Evolutionary conservation across 1,284 basidiomycete genomes (phyloP).

Genomic region (Boletus mariae): DNA sequence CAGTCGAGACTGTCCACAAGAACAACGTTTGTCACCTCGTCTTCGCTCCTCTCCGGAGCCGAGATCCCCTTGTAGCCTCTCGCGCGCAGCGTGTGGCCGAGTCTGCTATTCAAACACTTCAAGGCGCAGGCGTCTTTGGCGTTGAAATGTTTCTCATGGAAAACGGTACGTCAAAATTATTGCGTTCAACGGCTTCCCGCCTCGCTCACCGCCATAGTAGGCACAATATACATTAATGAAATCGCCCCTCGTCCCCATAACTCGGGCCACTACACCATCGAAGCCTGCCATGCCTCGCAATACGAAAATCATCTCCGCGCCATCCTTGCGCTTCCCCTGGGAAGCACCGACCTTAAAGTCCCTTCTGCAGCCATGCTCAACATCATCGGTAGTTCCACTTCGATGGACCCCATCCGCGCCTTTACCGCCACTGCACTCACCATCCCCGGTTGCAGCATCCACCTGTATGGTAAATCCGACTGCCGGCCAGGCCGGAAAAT

Average conservation of each 20-base stretch:
- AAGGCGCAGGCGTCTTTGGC: conserved; percentile 94
- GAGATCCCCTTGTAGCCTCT: conserved; percentile 53
- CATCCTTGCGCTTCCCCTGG: conserved; percentile 89
- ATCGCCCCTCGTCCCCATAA: conserved; percentile 99
- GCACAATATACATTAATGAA: conserved; percentile 86
- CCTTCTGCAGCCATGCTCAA: conserved; percentile 93
- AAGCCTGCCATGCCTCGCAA: conserved; percentile 94
- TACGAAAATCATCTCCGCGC: conserved; percentile 98
- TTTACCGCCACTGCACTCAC: conserved; percentile 55
- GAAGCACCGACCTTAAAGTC: conserved; percentile 86
- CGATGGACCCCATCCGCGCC: conserved; percentile 57
- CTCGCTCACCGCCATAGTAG: conserved; percentile 39
- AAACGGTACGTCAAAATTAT: conserved; percentile 53
- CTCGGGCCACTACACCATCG: conserved; percentile 99
- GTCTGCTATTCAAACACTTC: conserved; percentile 74
- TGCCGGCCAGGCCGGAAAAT: conserved; percentile 93
- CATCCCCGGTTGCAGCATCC: conserved; percentile 78
- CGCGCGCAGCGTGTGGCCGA: conserved; percentile 79
- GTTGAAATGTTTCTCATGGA: conserved; percentile 97
- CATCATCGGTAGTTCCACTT: conserved; percentile 76
- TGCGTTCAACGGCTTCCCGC: background rate
- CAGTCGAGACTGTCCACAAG: conserved; percentile 94
- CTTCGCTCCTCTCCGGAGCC: conserved; percentile 75
- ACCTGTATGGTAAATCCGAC: conserved; percentile 92
- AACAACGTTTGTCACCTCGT: conserved; percentile 94